Evolutionary conservation across 1,284 basidiomycete species (phyloP), one percentile per base, ranked within the genome.

Genomic region (Xerocomus subilludens): DNA sequence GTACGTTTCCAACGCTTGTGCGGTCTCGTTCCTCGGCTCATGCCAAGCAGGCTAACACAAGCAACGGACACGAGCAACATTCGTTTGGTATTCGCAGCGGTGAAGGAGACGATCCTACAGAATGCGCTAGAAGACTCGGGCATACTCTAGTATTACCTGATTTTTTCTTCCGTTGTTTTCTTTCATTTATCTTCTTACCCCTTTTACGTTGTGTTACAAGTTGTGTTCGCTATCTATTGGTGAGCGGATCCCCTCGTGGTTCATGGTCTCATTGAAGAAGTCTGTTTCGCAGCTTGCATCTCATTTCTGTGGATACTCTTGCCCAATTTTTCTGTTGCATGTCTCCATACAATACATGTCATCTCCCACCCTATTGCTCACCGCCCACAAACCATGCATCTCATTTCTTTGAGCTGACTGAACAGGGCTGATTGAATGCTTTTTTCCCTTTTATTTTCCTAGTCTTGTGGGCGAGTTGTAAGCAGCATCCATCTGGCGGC

Each of bases 21-120:
- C 0, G n/a, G n/a, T 8, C 11, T 49, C 1, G 11, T 49, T n/a
- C 5, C 13, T 36, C n/a, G 8, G 27, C 69, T 74, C 47, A 81
- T 6, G 1, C 10, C 32, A 21, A 3, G 68, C 62, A 94, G 93
- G 86, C 83, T 95, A 71, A 95, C 93, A 23, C 93, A 94, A 83
- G 93, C 93, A 55, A 95, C 93, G 60, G 94, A 95, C 82, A 94
- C 93, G 35, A 89, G 89, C 11, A 94, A 94, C 82, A 92, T 99
- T 76, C 90, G 95, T 77, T 90, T 98, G 1, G 97, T 99, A 18
- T 98, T 99, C 80, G 96, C 96, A 0, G 97, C 97, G 0, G 96
- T 98, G 76, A 98, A 98, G 86, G 98, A 99, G 87, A 98, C 96
- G n/a, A 97, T 98, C 76, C 83, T 98, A 74, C 95, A 96, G 85